phyloP scores from a whole-genome alignment of 164 flowering plant species.

The Aristolochia contorta region DNA sequence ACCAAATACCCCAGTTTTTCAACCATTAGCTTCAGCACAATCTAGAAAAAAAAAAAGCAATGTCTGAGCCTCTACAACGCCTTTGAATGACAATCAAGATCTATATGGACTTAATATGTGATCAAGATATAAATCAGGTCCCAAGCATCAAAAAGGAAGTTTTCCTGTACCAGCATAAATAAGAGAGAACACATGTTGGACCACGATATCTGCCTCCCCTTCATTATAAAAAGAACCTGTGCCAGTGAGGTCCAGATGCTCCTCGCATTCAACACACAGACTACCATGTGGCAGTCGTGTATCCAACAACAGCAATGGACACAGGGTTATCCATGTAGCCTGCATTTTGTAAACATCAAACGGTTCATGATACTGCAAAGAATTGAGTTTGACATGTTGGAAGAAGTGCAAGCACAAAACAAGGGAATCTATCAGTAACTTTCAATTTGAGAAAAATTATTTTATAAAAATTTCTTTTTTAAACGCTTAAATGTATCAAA shows the following conservation, averaged over 20 bases:
- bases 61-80: too few species aligned
- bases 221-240: conserved; percentile 93
- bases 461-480: too few species aligned
- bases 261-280: conserved; percentile 80
- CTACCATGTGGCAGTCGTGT: conserved; percentile 91
- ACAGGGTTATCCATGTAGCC: conserved; percentile 90
- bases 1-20: too few species aligned
- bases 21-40: too few species aligned
- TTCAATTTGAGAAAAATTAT: too few species aligned
- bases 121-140: background rate
- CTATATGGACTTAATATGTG: background rate
- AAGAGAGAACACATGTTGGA: conserved; percentile 70
- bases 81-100: background rate
- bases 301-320: conserved; percentile 83
- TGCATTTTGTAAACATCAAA: conserved; percentile 24
- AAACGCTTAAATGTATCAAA: too few species aligned
- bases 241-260: conserved; percentile 86
- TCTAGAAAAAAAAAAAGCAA: too few species aligned
- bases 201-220: conserved; percentile 89
- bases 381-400: too few species aligned
- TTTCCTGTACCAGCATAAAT: conserved; percentile 51
- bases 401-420: too few species aligned
- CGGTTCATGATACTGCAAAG: too few species aligned
- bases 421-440: too few species aligned
- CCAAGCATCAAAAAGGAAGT: background rate